These are phyloP conservation scores for Ustilaginoidea virens DNA, from an alignment of 2,329 filamentous ascomycete species.

Conservation along the genomic window DNA sequence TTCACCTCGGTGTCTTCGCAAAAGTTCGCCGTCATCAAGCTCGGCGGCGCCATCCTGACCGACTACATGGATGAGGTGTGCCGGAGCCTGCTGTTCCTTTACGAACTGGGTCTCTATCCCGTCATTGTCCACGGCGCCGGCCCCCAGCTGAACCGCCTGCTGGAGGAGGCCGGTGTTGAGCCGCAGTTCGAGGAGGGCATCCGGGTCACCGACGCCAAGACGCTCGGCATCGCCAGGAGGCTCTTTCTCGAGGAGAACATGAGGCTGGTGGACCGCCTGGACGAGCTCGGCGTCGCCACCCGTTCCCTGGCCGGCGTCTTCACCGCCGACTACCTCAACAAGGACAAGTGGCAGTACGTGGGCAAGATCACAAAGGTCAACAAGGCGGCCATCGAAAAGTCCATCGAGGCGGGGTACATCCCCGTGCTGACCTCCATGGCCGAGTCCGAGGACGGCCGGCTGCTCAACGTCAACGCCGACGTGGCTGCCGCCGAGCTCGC, in stretches of 20 bases:
- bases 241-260: slow-evolving; percentile 93
- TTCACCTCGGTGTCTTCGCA: slow-evolving; percentile 94
- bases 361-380: slow-evolving; percentile 92
- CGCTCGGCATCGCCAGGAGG: slow-evolving; percentile 75
- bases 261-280: slow-evolving; percentile 77
- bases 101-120: slow-evolving; percentile 87
- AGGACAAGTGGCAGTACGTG: slow-evolving; percentile 89
- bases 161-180: slow-evolving; percentile 83
- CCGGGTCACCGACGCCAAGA: slow-evolving; percentile 89
- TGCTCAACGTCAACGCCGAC: slow-evolving; percentile 96
- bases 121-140: slow-evolving; percentile 93
- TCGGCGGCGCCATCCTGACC: slow-evolving; percentile 88
- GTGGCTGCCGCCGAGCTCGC: slow-evolving; percentile 90
- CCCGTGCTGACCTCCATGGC: slow-evolving; percentile 95
- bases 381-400: slow-evolving; percentile 76
- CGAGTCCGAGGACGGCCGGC: slow-evolving; percentile 77
- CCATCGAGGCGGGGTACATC: slow-evolving; percentile 79
- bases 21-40: slow-evolving; percentile 97
- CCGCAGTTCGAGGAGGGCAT: slow-evolving; percentile 95
- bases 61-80: slow-evolving; percentile 88
- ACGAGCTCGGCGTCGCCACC: slow-evolving; percentile 77
- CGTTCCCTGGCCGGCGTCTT: slow-evolving; percentile 87
- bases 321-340: slow-evolving; percentile 85
- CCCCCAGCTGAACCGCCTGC: slow-evolving; percentile 82
- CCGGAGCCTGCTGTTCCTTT: slow-evolving; percentile 76